These are phyloP conservation scores for Septoria petroselini DNA, from an alignment of 2,329 filamentous ascomycete genomes.

Conservation along the genomic window DNA sequence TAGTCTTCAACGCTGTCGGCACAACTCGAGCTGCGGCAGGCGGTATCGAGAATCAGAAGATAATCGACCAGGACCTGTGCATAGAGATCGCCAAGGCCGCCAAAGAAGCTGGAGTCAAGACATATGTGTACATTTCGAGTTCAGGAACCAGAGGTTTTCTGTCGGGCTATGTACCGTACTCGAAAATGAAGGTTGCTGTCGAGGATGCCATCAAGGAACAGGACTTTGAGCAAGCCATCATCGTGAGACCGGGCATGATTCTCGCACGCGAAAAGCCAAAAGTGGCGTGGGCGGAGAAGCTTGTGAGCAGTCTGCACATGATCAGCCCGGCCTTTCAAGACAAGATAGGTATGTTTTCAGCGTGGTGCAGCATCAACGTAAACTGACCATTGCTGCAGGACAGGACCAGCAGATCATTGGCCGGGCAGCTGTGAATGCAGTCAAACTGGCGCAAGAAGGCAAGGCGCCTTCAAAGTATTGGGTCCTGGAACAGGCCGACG, in stretches of 20 bases:
- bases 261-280: conserved; percentile 27
- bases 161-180: conserved; percentile 36
- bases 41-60: conserved; percentile 38
- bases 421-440: conserved; percentile 21
- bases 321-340: conserved; percentile 22
- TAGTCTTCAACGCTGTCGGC: conserved; percentile 34
- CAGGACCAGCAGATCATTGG: conserved; percentile 24
- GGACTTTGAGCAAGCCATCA: conserved; percentile 40
- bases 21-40: conserved; percentile 39
- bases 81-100: conserved; percentile 39
- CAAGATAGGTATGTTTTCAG: conserved; percentile 15
- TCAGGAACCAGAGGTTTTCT: conserved; percentile 36
- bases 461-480: conserved; percentile 24
- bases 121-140: conserved; percentile 40
- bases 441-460: conserved; percentile 19
- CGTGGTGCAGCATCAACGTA: neutral
- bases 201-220: conserved; percentile 39
- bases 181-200: conserved; percentile 41
- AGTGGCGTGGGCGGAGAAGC: conserved; percentile 25
- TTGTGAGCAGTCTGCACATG: conserved; percentile 20
- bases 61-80: conserved; percentile 41
- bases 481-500: conserved; percentile 23
- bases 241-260: conserved; percentile 40
- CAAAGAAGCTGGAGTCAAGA: conserved; percentile 39
- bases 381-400: conserved; percentile 11